Evolutionary conservation across 1,139 yeast species (phyloP).

Genomic region (Debaryomycetaceae sp.): DNA sequence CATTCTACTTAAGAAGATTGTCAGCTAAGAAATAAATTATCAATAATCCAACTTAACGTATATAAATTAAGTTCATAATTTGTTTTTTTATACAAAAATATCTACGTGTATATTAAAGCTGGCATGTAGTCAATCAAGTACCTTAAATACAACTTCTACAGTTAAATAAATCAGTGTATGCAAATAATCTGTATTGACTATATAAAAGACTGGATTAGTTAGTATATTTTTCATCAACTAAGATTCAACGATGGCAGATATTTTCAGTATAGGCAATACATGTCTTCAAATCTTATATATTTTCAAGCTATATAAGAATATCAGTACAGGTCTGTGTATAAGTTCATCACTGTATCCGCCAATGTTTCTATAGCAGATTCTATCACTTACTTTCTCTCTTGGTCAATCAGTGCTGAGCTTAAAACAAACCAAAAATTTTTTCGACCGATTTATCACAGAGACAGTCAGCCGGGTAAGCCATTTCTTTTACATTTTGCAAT

Average conservation of each 20-base stretch:
- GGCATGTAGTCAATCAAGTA: not conserved
- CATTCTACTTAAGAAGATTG: constrained; percentile 99
- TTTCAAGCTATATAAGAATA: constrained; percentile 12
- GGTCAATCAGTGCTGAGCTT: not conserved
- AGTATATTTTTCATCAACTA: constrained; percentile 4
- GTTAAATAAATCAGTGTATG: too few species aligned
- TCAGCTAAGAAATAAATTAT: constrained; percentile 90
- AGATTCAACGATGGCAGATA: not conserved
- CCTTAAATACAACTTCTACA: not conserved
- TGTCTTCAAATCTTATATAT: constrained; percentile 27
- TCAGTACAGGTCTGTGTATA: constrained; percentile 66
- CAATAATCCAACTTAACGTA: not conserved
- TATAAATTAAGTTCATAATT: not conserved
- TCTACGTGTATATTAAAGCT: not conserved
- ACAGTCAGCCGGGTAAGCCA: too few species aligned
- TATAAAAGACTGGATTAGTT: constrained; percentile 1
- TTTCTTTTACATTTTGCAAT: too few species aligned
- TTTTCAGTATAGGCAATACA: constrained; percentile 31
- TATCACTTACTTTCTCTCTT: not conserved
- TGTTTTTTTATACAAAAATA: constrained; percentile 1
- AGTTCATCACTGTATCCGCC: not conserved
- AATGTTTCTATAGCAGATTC: not conserved
- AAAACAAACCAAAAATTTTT: not conserved
- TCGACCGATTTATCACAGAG: not conserved
- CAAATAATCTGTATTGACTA: constrained; percentile 1